Conservation (phyloP, 768 basidiomycete genomes). For the Thelephora aurantiotincta region DNA sequence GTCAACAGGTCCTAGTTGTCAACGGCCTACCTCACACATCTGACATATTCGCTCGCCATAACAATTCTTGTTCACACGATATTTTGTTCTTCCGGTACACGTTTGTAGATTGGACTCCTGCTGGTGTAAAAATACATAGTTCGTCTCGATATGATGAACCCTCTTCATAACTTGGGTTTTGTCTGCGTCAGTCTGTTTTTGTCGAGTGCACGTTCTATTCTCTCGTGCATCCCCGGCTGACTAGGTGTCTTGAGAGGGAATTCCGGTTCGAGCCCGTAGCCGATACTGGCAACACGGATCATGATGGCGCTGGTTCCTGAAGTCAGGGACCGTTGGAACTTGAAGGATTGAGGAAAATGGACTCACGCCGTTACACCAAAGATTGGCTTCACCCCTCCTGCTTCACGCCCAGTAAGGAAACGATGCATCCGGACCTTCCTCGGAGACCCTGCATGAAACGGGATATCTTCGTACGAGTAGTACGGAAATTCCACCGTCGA, state of each 20-base stretch:
- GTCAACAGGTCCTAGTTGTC: neutral
- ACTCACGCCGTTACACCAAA: constrained; percentile 80
- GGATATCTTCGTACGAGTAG: constrained; percentile 46
- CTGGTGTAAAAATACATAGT: no score
- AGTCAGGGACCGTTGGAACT: neutral
- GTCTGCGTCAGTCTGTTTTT: no score
- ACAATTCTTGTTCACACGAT: no score
- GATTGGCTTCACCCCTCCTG: constrained; percentile 76
- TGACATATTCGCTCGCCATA: no score
- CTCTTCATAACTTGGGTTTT: no score
- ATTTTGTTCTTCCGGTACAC: no score
- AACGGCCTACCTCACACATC: neutral
- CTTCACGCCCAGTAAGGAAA: constrained; percentile 80
- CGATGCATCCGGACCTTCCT: constrained; percentile 46
- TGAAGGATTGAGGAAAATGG: neutral
- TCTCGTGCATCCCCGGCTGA: constrained; percentile 24
- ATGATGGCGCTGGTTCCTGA: constrained; percentile 29
- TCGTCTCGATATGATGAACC: no score
- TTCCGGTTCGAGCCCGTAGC: constrained; percentile 30
- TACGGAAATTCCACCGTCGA: constrained; percentile 45
- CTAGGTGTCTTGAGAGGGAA: constrained; percentile 31
- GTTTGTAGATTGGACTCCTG: no score
- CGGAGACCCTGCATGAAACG: constrained; percentile 17
- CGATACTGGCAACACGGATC: constrained; percentile 32
- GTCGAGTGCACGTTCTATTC: constrained; percentile 25